Conservation (phyloP, 441 rosid species). For the Macaranga tanarius region DNA sequence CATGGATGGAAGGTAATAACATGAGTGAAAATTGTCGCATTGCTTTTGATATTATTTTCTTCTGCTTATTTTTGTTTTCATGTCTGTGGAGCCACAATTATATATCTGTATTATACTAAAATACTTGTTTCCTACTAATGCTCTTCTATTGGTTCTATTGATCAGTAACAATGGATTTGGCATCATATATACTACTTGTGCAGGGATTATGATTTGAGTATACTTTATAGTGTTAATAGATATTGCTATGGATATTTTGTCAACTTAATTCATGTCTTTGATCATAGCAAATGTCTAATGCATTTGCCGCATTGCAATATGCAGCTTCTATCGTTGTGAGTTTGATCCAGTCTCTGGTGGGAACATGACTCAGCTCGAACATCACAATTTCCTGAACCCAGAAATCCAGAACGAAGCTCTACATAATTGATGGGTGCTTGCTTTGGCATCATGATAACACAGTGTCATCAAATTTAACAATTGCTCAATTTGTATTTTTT, state of each 20-base stretch:
- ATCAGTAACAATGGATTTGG: neutral
- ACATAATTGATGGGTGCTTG: too few species aligned
- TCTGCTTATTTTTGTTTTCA: neutral
- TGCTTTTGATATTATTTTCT: neutral
- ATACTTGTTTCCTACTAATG: too few species aligned
- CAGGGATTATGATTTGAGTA: neutral
- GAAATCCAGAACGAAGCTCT: neutral
- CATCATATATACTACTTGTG: too few species aligned
- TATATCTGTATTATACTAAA: too few species aligned
- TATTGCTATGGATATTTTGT: neutral
- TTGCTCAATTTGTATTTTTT: too few species aligned
- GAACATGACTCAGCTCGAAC: slow-evolving; percentile 48
- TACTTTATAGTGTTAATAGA: neutral
- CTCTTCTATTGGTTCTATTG: too few species aligned
- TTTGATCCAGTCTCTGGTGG: slow-evolving; percentile 50
- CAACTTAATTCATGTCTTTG: neutral
- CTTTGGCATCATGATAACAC: too few species aligned
- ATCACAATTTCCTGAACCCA: slow-evolving; percentile 35
- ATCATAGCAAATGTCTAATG: neutral
- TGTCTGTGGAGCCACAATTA: too few species aligned
- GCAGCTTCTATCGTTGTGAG: slow-evolving; percentile 52
- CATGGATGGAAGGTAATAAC: slow-evolving; percentile 61
- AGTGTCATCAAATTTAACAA: too few species aligned
- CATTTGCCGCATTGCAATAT: neutral
- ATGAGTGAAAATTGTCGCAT: neutral